Percentiles rank a stretch among this genome's conserved stretches.
These are phyloP conservation scores for Macadamia integrifolia DNA, from an alignment of 164 flowering plant genomes.

Conservation along the genomic window DNA sequence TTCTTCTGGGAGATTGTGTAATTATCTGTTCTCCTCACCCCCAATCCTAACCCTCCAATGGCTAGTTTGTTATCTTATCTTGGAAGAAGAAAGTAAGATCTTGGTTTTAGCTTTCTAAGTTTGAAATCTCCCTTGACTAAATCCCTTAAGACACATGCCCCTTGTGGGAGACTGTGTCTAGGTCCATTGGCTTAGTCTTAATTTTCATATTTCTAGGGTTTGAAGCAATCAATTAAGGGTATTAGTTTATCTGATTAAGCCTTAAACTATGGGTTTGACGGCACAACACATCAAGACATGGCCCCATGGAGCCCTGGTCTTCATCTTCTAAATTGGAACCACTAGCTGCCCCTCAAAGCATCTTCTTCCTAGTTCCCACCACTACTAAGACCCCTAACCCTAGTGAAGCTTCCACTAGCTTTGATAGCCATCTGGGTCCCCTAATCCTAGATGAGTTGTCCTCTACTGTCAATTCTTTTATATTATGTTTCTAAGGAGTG, in stretches of 20 bases:
- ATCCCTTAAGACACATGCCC: constrained; percentile 42
- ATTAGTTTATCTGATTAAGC: constrained; percentile 20
- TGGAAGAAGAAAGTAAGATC: constrained; percentile 26
- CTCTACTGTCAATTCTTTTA: not conserved
- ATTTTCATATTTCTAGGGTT: constrained; percentile 23
- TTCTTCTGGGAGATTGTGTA: not conserved
- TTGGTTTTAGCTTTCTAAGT: constrained; percentile 39
- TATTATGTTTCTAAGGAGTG: not conserved
- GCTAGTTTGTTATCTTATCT: no score
- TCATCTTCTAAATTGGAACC: constrained; percentile 18
- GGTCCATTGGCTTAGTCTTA: constrained; percentile 17
- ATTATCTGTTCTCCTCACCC: constrained; percentile 22
- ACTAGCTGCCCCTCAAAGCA: constrained; percentile 13
- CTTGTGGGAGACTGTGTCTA: constrained; percentile 62
- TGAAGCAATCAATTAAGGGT: constrained; percentile 19
- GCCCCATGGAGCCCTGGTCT: not conserved
- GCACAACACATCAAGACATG: constrained; percentile 12
- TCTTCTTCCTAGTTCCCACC: constrained; percentile 3
- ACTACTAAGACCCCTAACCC: no score
- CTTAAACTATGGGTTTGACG: constrained; percentile 7
- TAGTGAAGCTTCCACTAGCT: constrained; percentile 39
- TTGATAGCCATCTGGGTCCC: constrained; percentile 15
- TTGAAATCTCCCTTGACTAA: constrained; percentile 25
- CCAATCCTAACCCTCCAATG: constrained; percentile 8
- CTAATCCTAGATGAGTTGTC: no score